Percentiles rank a stretch among this genome's conserved stretches.
Conservation (phyloP, 805 yeast species). For the Starmerella gropengiesseri region DNA sequence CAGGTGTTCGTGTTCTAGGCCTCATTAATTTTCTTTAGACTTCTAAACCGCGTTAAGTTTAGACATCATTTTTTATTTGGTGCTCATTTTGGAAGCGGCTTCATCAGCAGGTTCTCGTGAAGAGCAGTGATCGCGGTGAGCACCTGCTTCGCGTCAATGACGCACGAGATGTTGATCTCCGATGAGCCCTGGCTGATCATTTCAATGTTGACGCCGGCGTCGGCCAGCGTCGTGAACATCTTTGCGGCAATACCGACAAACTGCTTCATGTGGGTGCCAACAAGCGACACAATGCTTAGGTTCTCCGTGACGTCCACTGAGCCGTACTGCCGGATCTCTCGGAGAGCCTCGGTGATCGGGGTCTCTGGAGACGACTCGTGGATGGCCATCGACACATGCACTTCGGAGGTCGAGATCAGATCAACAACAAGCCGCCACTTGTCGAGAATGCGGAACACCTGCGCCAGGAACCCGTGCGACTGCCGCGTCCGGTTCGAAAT, state of each 20-base stretch:
- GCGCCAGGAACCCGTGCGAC: slow-evolving; percentile 91
- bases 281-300: slow-evolving; percentile 85
- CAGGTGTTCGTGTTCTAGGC: slow-evolving; percentile 73
- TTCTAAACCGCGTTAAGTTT: slow-evolving; percentile 37
- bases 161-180: slow-evolving; percentile 93
- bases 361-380: slow-evolving; percentile 54
- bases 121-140: slow-evolving; percentile 76
- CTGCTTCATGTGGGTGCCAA: slow-evolving; percentile 95
- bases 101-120: slow-evolving; percentile 54
- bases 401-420: slow-evolving; percentile 92
- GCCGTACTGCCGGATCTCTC: slow-evolving; percentile 71
- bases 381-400: slow-evolving; percentile 95
- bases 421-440: slow-evolving; percentile 80
- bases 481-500: slow-evolving; percentile 88
- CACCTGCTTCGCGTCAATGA: slow-evolving; percentile 72
- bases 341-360: slow-evolving; percentile 58
- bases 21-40: slow-evolving; percentile 47
- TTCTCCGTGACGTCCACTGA: slow-evolving; percentile 77
- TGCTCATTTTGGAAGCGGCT: too few relatives aligned
- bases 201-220: slow-evolving; percentile 84
- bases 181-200: slow-evolving; percentile 99
- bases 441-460: slow-evolving; percentile 77
- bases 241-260: slow-evolving; percentile 94
- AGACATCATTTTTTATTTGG: background rate
- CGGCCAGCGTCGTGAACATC: slow-evolving; percentile 90